These are phyloP conservation scores for Nematocida sp. DNA, from an alignment of 371 early-diverging fungal species.

Conservation along the genomic window DNA sequence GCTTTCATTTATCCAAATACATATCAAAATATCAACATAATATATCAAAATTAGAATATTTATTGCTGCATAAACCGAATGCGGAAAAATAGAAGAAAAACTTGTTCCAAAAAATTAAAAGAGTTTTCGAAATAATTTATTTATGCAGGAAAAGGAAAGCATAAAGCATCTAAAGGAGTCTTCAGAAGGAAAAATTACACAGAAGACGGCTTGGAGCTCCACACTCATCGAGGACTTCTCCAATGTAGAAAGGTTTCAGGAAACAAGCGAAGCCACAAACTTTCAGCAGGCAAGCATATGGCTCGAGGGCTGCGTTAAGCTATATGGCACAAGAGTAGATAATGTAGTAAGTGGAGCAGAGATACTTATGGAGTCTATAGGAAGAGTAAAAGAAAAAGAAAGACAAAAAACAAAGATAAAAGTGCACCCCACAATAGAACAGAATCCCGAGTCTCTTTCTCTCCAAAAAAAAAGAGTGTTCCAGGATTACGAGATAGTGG, in stretches of 20 bases:
- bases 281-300: conserved; percentile 98
- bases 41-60: background rate
- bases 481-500: conserved; percentile 44
- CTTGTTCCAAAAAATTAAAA: too few species aligned
- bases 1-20: conserved; percentile 6
- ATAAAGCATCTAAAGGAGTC: conserved; percentile 59
- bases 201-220: conserved; percentile 89
- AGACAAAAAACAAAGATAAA: conserved; percentile 41
- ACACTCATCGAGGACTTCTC: conserved; percentile 94
- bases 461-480: conserved; percentile 27
- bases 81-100: background rate
- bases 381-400: conserved; percentile 49
- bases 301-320: conserved; percentile 92
- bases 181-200: conserved; percentile 77
- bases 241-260: conserved; percentile 82
- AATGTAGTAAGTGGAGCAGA: conserved; percentile 88
- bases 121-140: conserved; percentile 1
- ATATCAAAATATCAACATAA: background rate
- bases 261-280: conserved; percentile 75
- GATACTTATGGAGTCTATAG: conserved; percentile 69
- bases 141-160: conserved; percentile 29
- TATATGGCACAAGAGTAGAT: conserved; percentile 93
- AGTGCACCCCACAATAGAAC: conserved; percentile 39
- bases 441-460: conserved; percentile 34
- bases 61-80: background rate